Conservation (phyloP, 805 yeast species). For the Myxozyma lipomycoides region DNA sequence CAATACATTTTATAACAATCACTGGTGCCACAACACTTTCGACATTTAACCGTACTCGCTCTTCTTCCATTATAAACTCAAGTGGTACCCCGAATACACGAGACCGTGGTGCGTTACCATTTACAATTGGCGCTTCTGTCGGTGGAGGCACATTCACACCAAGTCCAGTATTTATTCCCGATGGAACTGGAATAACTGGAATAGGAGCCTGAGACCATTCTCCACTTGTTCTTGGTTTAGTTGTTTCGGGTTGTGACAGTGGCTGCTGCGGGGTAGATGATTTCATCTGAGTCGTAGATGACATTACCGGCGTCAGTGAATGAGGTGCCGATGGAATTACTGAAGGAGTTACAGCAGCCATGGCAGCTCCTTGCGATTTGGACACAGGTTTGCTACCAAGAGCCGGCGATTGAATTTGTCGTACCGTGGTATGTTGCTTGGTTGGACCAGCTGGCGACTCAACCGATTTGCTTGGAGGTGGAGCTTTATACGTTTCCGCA, state of each 20-base stretch:
- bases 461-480: no score
- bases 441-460: no score
- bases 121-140: background rate
- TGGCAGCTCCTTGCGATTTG: no score
- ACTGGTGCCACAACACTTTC: constrained; percentile 74
- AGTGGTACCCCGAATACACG: constrained; percentile 73
- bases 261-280: no score
- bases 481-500: constrained; percentile 1
- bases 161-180: background rate
- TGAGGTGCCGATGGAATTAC: background rate
- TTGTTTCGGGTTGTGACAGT: no score
- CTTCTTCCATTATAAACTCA: constrained; percentile 70
- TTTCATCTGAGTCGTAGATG: background rate
- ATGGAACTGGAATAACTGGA: background rate
- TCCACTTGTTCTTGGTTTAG: background rate
- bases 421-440: no score
- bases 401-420: no score
- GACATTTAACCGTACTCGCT: constrained; percentile 44
- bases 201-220: background rate
- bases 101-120: background rate
- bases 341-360: constrained; percentile 4
- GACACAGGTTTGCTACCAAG: no score
- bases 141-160: background rate
- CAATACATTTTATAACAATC: constrained; percentile 82
- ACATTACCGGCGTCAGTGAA: background rate